Evolutionary conservation across 2,329 filamentous ascomycete genomes (phyloP).

Genomic region (Ceratocystis diversiconidia): DNA sequence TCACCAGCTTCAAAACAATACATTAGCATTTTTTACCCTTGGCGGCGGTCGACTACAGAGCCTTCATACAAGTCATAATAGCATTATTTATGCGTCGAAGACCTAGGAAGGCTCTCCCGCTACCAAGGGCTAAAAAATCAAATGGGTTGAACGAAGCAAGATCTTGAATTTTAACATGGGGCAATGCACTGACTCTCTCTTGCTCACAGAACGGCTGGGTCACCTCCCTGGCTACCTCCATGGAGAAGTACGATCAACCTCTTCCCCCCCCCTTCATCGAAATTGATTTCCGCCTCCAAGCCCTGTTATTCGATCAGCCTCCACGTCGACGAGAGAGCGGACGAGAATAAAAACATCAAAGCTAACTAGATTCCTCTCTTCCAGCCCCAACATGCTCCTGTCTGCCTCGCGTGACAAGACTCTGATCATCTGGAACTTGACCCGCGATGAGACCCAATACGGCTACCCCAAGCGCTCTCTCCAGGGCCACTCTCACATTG

Average conservation of each 20-base stretch:
- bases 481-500: slow-evolving; percentile 98
- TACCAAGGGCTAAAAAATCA: not conserved
- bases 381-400: slow-evolving; percentile 96
- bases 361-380: slow-evolving; percentile 18
- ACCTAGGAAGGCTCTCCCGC: not conserved
- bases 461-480: slow-evolving; percentile 98
- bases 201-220: slow-evolving; percentile 74
- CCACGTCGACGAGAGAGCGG: not conserved
- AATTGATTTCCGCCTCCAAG: not conserved
- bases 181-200: slow-evolving; percentile 17
- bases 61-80: not conserved
- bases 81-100: not conserved
- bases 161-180: slow-evolving; percentile 10
- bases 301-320: not conserved
- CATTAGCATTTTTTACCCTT: not conserved
- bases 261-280: not conserved
- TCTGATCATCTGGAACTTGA: slow-evolving; percentile 99
- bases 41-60: not conserved
- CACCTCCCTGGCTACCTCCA: slow-evolving; percentile 92
- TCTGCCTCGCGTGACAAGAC: slow-evolving; percentile 96
- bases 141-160: slow-evolving; percentile 11
- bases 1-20: not conserved
- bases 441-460: slow-evolving; percentile 94
- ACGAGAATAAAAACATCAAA: not conserved
- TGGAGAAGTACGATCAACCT: slow-evolving; percentile 69